Evolutionary conservation across 345 rosid species (phyloP).

Genomic region (Turritis glabra): DNA sequence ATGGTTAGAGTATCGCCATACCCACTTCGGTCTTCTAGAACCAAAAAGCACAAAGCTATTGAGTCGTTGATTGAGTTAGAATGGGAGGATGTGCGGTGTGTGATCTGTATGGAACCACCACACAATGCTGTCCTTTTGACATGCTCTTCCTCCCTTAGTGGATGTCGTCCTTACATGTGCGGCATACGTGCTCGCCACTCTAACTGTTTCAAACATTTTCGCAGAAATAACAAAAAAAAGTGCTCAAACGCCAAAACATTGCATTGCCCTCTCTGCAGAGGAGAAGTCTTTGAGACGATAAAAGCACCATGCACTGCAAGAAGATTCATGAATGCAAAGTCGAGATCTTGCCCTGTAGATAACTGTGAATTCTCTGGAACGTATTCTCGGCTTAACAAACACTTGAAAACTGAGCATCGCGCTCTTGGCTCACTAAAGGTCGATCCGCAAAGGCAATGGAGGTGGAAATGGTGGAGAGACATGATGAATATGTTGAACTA

Average conservation of each 20-base stretch:
- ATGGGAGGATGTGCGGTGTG: slow-evolving; percentile 77
- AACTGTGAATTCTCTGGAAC: slow-evolving; percentile 64
- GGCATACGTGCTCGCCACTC: slow-evolving; percentile 85
- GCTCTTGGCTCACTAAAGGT: slow-evolving; percentile 57
- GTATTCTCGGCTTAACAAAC: slow-evolving; percentile 71
- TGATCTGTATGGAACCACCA: slow-evolving; percentile 85
- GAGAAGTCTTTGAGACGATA: slow-evolving; percentile 75
- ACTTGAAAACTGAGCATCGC: slow-evolving; percentile 66
- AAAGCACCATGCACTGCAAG: slow-evolving; percentile 61
- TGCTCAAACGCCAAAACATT: slow-evolving; percentile 45
- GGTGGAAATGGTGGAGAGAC: slow-evolving; percentile 48
- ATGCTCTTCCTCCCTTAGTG: slow-evolving; percentile 78
- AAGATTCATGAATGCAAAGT: slow-evolving; percentile 59
- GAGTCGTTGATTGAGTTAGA: background rate
- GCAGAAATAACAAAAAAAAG: slow-evolving; percentile 54
- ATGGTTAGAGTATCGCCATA: slow-evolving; percentile 23
- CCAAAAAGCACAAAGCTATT: background rate
- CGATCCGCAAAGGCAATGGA: slow-evolving; percentile 56
- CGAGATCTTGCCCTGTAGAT: slow-evolving; percentile 72
- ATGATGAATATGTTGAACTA: slow-evolving; percentile 36
- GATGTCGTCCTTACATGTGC: slow-evolving; percentile 94
- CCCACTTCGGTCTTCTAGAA: slow-evolving; percentile 26
- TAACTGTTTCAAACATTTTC: slow-evolving; percentile 80
- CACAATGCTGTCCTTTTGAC: slow-evolving; percentile 83
- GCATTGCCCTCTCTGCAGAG: slow-evolving; percentile 83